Evolutionary conservation across 108 stramenopile genomes (phyloP).

Genomic region (Halocafeteria seosinensis): DNA sequence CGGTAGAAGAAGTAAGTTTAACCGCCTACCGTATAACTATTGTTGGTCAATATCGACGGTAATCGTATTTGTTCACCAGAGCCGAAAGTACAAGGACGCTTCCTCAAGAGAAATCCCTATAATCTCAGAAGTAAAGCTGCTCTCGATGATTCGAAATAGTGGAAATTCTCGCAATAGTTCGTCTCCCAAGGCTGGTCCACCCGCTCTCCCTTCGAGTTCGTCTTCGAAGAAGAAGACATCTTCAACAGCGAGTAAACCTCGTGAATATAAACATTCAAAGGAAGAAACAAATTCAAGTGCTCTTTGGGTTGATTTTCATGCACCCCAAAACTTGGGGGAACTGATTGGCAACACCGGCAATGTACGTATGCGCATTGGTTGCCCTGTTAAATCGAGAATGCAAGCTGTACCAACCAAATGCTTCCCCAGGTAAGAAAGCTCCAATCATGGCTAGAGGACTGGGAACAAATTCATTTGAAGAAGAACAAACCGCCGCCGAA

Average conservation of each 20-base stretch:
- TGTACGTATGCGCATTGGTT: not conserved
- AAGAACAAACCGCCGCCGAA: slow-evolving; percentile 4
- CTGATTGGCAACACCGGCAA: not conserved
- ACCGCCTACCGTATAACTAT: no score
- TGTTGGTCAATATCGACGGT: no score
- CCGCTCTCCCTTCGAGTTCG: no score
- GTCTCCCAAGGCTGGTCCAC: not conserved
- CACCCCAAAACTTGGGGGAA: no score
- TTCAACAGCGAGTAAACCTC: not conserved
- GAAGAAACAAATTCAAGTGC: not conserved
- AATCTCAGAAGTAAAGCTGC: not conserved
- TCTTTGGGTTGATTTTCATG: no score
- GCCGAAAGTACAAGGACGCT: not conserved
- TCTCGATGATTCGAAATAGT: not conserved
- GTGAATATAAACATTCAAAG: not conserved
- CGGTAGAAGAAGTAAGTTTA: no score
- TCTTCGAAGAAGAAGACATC: no score
- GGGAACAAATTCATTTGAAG: slow-evolving; percentile 41
- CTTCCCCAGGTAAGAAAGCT: slow-evolving; percentile 61
- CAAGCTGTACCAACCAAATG: slow-evolving; percentile 42
- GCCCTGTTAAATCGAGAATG: slow-evolving; percentile 78
- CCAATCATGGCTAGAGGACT: slow-evolving; percentile 48
- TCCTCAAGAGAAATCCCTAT: not conserved
- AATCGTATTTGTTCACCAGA: no score
- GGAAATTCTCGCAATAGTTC: not conserved